Evolutionary conservation across 306 rosid genomes (phyloP).

Genomic region (Rubus parviflorus): DNA sequence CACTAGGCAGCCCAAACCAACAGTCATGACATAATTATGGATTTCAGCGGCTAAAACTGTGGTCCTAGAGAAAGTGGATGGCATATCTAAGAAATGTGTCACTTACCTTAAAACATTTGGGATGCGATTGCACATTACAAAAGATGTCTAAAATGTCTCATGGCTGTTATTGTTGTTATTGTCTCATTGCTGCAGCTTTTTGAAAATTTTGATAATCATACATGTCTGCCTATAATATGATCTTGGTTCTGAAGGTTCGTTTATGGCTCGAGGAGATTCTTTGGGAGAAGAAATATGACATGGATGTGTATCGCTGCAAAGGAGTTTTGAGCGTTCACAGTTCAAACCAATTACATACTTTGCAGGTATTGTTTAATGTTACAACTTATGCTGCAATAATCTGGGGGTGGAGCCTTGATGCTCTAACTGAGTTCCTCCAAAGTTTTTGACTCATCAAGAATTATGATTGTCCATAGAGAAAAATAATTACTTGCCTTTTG

Average conservation of each 20-base stretch:
- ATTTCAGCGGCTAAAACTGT: background rate
- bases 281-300: conserved; percentile 90
- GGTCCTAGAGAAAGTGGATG: background rate
- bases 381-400: background rate
- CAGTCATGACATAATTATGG: background rate
- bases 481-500: background rate
- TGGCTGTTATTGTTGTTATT: background rate
- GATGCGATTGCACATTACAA: background rate
- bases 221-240: background rate
- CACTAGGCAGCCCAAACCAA: background rate
- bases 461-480: background rate
- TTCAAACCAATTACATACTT: conserved; percentile 74
- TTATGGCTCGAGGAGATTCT: conserved; percentile 93
- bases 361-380: conserved; percentile 61
- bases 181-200: background rate
- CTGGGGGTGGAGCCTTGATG: background rate
- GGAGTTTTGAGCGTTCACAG: conserved; percentile 64
- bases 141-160: background rate
- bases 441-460: background rate
- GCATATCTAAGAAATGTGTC: background rate
- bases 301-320: conserved; percentile 94
- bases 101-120: background rate
- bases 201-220: background rate
- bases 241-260: conserved; percentile 49
- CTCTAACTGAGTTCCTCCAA: background rate